Percentiles rank a stretch among this genome's conserved stretches.
Conservation (phyloP, 805 yeast species). For the Candida anglica region DNA sequence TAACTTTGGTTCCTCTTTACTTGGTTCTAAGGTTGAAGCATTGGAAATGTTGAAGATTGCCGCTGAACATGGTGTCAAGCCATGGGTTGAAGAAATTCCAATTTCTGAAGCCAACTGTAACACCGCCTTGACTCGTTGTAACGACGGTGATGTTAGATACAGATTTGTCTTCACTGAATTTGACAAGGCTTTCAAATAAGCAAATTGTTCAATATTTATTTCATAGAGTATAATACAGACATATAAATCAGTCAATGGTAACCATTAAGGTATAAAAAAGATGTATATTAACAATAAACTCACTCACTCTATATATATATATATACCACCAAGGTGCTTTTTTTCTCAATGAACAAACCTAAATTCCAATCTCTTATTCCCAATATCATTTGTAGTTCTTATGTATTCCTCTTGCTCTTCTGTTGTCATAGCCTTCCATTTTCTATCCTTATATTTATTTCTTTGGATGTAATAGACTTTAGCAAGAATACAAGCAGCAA, state of each 20-base stretch:
- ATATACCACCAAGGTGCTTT: no score
- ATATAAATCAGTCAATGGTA: no score
- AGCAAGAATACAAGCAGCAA: slow-evolving; percentile 22
- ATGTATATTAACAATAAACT: no score
- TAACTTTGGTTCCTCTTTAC: slow-evolving; percentile 53
- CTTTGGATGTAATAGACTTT: slow-evolving; percentile 37
- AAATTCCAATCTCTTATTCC: slow-evolving; percentile 56
- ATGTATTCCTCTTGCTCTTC: slow-evolving; percentile 51
- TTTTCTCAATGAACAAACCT: slow-evolving; percentile 23
- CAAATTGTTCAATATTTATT: neutral
- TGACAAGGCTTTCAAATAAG: slow-evolving; percentile 38
- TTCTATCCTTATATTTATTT: slow-evolving; percentile 39
- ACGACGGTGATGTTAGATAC: slow-evolving; percentile 55
- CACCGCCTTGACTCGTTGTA: slow-evolving; percentile 52
- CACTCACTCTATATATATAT: no score
- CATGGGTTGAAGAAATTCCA: slow-evolving; percentile 62
- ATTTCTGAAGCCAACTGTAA: slow-evolving; percentile 50
- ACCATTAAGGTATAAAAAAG: no score
- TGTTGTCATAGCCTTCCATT: slow-evolving; percentile 48
- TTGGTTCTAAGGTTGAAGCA: slow-evolving; percentile 64
- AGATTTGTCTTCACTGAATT: slow-evolving; percentile 60
- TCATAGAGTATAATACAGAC: no score
- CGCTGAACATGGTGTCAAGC: slow-evolving; percentile 50
- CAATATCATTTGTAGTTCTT: slow-evolving; percentile 44
- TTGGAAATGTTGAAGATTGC: slow-evolving; percentile 64